phyloP scores from a whole-genome alignment of 306 rosid genomes.

The Vigna angularis region DNA sequence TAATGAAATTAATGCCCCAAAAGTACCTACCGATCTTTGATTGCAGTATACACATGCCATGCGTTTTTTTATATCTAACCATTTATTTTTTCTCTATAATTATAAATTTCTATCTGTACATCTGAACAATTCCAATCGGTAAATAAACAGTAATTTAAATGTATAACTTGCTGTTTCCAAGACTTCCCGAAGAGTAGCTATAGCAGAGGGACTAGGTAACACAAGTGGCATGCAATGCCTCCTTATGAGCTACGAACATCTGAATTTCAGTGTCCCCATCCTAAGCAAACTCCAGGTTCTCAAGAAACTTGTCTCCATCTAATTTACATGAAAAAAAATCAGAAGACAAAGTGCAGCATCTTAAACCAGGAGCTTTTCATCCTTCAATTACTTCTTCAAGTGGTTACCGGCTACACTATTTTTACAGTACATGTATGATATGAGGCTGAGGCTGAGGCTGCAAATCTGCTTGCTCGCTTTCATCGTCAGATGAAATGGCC shows the following conservation, averaged over 20 bases:
- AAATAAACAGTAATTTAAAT: constrained; percentile 10
- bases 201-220: constrained; percentile 8
- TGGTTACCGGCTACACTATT: not conserved
- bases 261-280: constrained; percentile 33
- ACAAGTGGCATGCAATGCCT: constrained; percentile 31
- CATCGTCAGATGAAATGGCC: constrained; percentile 57
- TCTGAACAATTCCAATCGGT: constrained; percentile 33
- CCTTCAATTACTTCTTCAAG: constrained; percentile 37
- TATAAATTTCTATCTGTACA: constrained; percentile 45
- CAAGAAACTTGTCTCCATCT: constrained; percentile 42
- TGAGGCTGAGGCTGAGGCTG: constrained; percentile 65
- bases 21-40: constrained; percentile 9
- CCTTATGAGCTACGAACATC: not conserved
- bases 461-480: constrained; percentile 48
- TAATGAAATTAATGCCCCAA: constrained; percentile 4
- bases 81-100: constrained; percentile 34
- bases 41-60: constrained; percentile 43
- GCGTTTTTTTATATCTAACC: constrained; percentile 36
- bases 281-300: constrained; percentile 37
- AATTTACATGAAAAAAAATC: constrained; percentile 24
- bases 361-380: constrained; percentile 17
- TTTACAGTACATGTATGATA: constrained; percentile 59
- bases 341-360: constrained; percentile 42
- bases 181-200: constrained; percentile 32
- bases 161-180: constrained; percentile 37